Base-by-base conservation (phyloP, 2,329 filamentous ascomycete genomes). In the Fusarium pininemorale region DNA sequence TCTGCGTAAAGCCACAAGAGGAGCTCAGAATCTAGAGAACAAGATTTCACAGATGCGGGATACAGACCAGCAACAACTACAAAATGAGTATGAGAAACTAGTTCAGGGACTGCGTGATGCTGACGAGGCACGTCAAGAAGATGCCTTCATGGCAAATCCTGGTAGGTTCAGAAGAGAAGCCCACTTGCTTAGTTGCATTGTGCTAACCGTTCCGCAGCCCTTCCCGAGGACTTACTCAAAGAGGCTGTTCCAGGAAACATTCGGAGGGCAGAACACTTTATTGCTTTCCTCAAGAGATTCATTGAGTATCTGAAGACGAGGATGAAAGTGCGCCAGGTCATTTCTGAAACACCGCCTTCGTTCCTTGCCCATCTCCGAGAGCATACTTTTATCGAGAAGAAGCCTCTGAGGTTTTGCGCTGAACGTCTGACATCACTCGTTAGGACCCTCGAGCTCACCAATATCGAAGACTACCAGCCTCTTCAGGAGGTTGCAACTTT, bases 161-260 rank as follows among this genome's bases (percentile, higher is more conserved):
- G 85, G 87, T 88, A 81, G 38, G 81, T 58, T 58, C 14, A 2
- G 11, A 24, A 13, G 12, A n/a, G 20, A 42, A n/a, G 13, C 41
- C 12, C 6, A 15, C 13, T 18, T 14, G 51, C 13, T 26, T 14
- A 12, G 8, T n/a, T 28, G 32, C 15, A 35, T 7, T 37, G 22
- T 47, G 30, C 54, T 77, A 38, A 77, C 38, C 11, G 18, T 14
- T 37, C 14, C 18, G 37, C 50, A 87, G 95, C 94, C 22, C 84
- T 99, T 18, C 96, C 96, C 2, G 95, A 98, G 77, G 97, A 99
- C 80, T 86, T 99, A 14, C 89, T 99, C 11, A 97, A 96, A 80
- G 96, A 99, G 84, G 96, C 96, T 2, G 94, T 99, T 0, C 96
- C 96, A 1, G 97, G 96, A 35, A 99, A 99, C 77, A 99, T 99